Percentiles rank a stretch among this genome's conserved stretches.
These are phyloP conservation scores for Guyanaporus albipodus DNA, from an alignment of 768 basidiomycete genomes.

Conservation along the genomic window DNA sequence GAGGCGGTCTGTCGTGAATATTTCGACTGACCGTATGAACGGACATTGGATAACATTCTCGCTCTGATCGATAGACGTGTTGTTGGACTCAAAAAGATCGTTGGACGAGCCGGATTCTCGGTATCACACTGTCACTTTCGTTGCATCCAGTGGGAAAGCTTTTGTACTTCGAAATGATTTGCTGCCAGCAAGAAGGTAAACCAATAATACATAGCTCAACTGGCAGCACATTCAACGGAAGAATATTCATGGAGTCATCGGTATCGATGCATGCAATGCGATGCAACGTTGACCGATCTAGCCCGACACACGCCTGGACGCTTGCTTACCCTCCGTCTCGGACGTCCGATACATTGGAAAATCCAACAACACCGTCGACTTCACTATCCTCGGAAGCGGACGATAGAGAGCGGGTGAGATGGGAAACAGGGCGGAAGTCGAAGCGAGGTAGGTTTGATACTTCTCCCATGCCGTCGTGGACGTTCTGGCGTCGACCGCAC, in stretches of 20 bases:
- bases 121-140: too few relatives aligned
- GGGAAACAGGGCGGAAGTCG: neutral
- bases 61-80: too few relatives aligned
- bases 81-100: too few relatives aligned
- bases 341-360: neutral
- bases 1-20: slow-evolving; percentile 16
- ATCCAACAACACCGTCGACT: neutral
- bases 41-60: too few relatives aligned
- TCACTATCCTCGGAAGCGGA: neutral
- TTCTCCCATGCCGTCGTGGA: neutral
- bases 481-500: neutral
- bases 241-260: too few relatives aligned
- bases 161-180: too few relatives aligned
- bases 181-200: too few relatives aligned
- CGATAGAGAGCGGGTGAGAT: neutral
- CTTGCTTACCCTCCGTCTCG: neutral
- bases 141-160: too few relatives aligned
- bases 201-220: too few relatives aligned
- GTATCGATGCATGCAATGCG: neutral
- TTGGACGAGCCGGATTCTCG: too few relatives aligned
- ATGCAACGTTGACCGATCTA: neutral
- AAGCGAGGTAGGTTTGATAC: neutral
- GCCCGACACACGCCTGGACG: neutral
- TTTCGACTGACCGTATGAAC: too few relatives aligned
- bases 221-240: too few relatives aligned